Base-by-base conservation (phyloP, 2,329 filamentous ascomycete species). In the Chaetomium sp. region DNA sequence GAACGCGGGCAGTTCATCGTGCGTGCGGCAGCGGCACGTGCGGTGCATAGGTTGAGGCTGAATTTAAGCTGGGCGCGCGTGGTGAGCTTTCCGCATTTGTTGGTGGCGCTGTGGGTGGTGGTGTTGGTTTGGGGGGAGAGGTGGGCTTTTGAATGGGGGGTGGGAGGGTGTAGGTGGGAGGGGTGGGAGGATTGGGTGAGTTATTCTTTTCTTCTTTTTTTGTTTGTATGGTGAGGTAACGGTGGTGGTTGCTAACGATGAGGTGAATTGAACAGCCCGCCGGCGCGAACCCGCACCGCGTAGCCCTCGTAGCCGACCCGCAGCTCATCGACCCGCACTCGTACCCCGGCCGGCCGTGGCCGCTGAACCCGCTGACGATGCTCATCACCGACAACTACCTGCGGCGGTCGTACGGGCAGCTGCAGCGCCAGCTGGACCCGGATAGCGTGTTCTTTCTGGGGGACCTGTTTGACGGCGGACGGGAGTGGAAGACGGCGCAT, bases 311-410 rank as follows among this genome's bases (percentile, higher is more conserved):
- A 62, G 90, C 91, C 58, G 91, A 96, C 67, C 91, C 91, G 44
- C 91, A 96, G 70, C 80, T 96, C 56, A 90, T 94, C 66, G 91
- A 96, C 71, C 89, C 91, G 53, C 89, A 96, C 70, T 95, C 91
- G n/a, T 96, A 96, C 66, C 89, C 91, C 2, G 90, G 87, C 63
- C 85, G 91, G 32, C 80, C 81, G 6, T 83, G 81, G 78, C 77
- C 79, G 33, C 66, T 85, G 14, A 79, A 75, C 58, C 69, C 78
- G 9, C 61, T 84, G 40, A 83, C 80, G 4, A 68, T 79, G 40
- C 67, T 72, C 33, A 72, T 96, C 64, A 95, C 91, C 54, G 94
- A 99, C 71, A 88, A 90, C 67, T 99, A 96, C 71, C 81, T 99
- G 61, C 84, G 86, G 42, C 84, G 91, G 43, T 85, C 88, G 7